phyloP scores from a whole-genome alignment of 164 flowering plant genomes.

The Houttuynia cordata region DNA sequence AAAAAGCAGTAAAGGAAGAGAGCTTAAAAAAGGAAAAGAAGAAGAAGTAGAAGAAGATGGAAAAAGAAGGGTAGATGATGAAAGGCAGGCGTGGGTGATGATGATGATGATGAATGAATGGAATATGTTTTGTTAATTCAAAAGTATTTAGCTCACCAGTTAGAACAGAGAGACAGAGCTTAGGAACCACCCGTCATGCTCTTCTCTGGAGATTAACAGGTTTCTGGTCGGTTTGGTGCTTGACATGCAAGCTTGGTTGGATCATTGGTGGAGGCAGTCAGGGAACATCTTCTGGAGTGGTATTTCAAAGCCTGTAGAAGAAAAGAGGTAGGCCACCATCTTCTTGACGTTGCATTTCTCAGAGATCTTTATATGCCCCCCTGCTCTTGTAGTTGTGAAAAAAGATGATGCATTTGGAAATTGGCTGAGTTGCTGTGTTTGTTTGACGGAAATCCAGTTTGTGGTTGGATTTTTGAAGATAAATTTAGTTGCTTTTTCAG shows the following conservation, averaged over 20 bases:
- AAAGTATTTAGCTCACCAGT: no score
- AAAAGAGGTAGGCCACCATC: neutral
- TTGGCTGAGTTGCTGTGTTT: neutral
- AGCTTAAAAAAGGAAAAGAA: no score
- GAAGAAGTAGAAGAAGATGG: neutral
- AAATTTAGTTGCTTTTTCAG: neutral
- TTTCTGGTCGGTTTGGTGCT: constrained; percentile 44
- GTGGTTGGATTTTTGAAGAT: neutral
- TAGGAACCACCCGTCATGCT: neutral
- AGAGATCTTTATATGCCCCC: neutral
- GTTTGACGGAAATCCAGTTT: constrained; percentile 1
- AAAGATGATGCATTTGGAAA: neutral
- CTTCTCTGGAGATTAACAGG: neutral
- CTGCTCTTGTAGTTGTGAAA: neutral
- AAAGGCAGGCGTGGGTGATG: neutral
- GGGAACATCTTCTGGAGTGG: constrained; percentile 10
- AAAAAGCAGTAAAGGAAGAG: neutral
- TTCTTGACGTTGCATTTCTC: neutral
- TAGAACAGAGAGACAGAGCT: neutral
- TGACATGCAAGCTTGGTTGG: constrained; percentile 24
- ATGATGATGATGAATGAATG: neutral
- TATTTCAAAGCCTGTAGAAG: neutral
- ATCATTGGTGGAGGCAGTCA: constrained; percentile 17
- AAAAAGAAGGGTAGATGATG: neutral
- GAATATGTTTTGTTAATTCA: neutral